phyloP scores from a whole-genome alignment of 495 filamentous ascomycete genomes.

The Penicillium robsamsonii region DNA sequence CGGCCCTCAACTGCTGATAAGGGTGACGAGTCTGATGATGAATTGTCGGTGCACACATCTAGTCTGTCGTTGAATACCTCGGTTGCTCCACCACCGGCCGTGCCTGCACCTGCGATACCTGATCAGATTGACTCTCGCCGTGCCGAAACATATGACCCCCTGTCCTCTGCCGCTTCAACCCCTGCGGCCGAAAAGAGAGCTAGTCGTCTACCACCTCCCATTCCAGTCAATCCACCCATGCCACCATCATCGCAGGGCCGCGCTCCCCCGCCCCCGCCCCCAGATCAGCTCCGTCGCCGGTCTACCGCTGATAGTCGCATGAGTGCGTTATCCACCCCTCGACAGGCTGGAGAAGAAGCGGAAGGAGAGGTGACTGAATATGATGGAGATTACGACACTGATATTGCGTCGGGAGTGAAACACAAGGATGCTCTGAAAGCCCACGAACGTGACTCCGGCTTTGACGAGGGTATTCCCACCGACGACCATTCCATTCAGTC shows the following conservation, averaged over 20 bases:
- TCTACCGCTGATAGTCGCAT: constrained; percentile 56
- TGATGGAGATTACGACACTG: constrained; percentile 97
- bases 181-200: constrained; percentile 45
- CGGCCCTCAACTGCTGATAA: constrained; percentile 62
- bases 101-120: constrained; percentile 45
- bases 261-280: constrained; percentile 78
- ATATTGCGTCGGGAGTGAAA: constrained; percentile 84
- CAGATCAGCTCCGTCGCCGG: constrained; percentile 55
- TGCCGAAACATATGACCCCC: constrained; percentile 39
- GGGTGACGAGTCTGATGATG: constrained; percentile 92
- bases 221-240: constrained; percentile 46
- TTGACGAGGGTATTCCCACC: constrained; percentile 55
- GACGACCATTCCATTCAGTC: constrained; percentile 53
- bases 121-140: constrained; percentile 45
- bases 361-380: constrained; percentile 90
- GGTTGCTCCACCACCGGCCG: constrained; percentile 48
- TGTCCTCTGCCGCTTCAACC: constrained; percentile 54
- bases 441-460: constrained; percentile 73
- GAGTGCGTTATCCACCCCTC: constrained; percentile 37
- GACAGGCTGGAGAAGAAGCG: constrained; percentile 56
- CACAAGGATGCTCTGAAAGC: constrained; percentile 89
- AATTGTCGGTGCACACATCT: constrained; percentile 67
- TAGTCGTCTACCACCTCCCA: constrained; percentile 52
- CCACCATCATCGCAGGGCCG: constrained; percentile 57
- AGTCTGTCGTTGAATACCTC: constrained; percentile 44